Conservation (phyloP, 768 basidiomycete species). For the Rhodotorula kratochvilovae region DNA sequence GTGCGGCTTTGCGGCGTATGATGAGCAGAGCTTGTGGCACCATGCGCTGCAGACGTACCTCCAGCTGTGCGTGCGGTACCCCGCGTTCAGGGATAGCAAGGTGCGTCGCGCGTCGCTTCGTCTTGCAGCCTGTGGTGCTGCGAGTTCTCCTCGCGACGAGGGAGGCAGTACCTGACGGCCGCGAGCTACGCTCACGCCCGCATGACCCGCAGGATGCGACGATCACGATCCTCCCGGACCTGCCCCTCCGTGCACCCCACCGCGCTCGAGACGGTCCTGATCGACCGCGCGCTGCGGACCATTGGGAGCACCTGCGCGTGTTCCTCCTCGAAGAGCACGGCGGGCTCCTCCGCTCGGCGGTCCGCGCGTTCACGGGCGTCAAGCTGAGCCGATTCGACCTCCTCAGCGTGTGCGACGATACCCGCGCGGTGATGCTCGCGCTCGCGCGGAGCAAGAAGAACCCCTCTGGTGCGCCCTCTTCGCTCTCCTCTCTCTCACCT, state of each 20-base stretch:
- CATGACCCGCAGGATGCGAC: conserved; percentile 12
- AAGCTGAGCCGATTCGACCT: conserved; percentile 21
- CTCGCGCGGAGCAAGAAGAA: conserved; percentile 9
- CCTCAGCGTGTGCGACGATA: conserved; percentile 25
- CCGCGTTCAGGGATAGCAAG: conserved; percentile 14
- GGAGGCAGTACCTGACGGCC: too few species aligned
- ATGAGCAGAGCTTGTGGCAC: conserved; percentile 26
- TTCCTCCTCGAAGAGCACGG: conserved; percentile 29
- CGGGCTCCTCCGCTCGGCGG: conserved; percentile 26
- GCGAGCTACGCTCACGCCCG: background rate
- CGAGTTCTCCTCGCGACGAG: too few species aligned
- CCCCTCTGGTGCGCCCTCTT: background rate
- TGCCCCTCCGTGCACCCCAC: conserved; percentile 23
- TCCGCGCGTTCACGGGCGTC: conserved; percentile 26
- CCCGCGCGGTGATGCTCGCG: conserved; percentile 20
- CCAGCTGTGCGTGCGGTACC: conserved; percentile 30
- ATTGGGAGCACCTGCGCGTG: conserved; percentile 29
- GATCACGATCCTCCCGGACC: conserved; percentile 20
- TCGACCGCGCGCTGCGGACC: conserved; percentile 22
- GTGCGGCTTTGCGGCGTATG: conserved; percentile 17
- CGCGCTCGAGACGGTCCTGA: conserved; percentile 15
- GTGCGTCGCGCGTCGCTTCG: too few species aligned
- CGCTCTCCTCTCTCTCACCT: background rate
- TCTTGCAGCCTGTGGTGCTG: too few species aligned
- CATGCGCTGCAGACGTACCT: conserved; percentile 30